Conservation (phyloP, 768 basidiomycete species). For the Tylopilus vinaceipallidus region DNA sequence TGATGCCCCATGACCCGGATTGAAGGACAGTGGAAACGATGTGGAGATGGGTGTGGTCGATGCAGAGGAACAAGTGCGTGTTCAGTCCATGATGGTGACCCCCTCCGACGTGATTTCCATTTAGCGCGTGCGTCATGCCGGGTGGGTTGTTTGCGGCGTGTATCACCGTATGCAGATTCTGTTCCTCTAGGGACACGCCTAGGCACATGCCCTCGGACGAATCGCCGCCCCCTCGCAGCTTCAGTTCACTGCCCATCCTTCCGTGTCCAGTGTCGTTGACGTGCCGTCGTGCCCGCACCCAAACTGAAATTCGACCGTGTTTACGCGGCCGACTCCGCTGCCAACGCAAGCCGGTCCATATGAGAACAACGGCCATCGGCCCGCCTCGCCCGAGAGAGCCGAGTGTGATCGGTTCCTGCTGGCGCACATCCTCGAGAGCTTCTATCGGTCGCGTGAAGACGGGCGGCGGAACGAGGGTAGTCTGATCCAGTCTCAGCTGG, state of each 20-base stretch:
- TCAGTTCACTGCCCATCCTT: constrained; percentile 13
- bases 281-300: constrained; percentile 6
- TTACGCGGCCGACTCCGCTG: constrained; percentile 10
- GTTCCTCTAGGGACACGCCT: constrained; percentile 20
- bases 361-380: constrained; percentile 15
- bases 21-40: constrained; percentile 29
- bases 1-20: constrained; percentile 6
- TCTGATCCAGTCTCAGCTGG: constrained; percentile 27
- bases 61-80: constrained; percentile 12
- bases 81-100: not conserved
- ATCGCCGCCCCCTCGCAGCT: constrained; percentile 18
- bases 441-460: constrained; percentile 25
- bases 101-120: constrained; percentile 5
- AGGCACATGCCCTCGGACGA: constrained; percentile 24
- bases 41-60: constrained; percentile 29
- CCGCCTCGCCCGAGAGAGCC: constrained; percentile 15
- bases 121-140: constrained; percentile 29
- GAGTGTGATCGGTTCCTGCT: constrained; percentile 26
- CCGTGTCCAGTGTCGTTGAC: constrained; percentile 1
- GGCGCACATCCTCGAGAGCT: constrained; percentile 20
- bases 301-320: constrained; percentile 10
- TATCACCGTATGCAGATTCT: constrained; percentile 1
- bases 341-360: constrained; percentile 9
- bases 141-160: constrained; percentile 12
- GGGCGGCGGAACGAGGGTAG: constrained; percentile 24